Base-by-base conservation (phyloP, 768 basidiomycete species). In the Suillus paluster region DNA sequence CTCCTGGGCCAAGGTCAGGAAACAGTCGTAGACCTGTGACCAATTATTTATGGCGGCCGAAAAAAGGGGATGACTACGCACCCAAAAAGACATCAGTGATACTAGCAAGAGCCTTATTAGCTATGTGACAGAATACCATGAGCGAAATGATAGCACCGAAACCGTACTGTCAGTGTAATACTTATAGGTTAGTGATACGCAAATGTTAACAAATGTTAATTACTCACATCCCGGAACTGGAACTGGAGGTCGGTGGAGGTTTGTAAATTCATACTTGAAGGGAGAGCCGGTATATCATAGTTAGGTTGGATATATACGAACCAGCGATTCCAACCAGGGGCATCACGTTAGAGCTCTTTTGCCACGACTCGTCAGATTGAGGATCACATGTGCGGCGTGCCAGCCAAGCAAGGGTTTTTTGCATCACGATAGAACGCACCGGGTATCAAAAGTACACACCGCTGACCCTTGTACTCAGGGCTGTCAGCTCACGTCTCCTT, bases 71-170 rank as follows among this genome's bases (percentile, higher is more conserved):
- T 30, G 49, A n/a, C 10, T 2, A 19, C 49, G 27, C 49, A 50
- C 49, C 49, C 49, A 50, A 19, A 30, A 50, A 30, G 30, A 17
- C 49, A 5, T 3, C 12, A 50, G 49, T n/a, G 49, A 50, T 19
- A 50, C 49, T 50, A 30, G 27, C 17, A 50, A 5, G 19, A n/a
- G 17, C 27, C 10, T 27, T 30, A 27, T 50, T 50, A 50, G 49
- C 27, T 50, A 50, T 11, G 19, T 30, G 17, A 39, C 10, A 49
- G 4, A 50, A 1, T 19, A 50, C 12, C 30, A 11, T 30, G 11
- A 19, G 27, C 10, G 19, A 50, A 50, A 30, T 50, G 49, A 50
- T 50, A 50, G 49, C 27, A 50, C 49, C 49, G 27, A 19, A 50
- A 30, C 27, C 27, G n/a, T 50, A 50, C 49, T 50, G 27, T 30